These are phyloP conservation scores for Meira nashicola DNA, from an alignment of 1,284 basidiomycete species.

Conservation along the genomic window DNA sequence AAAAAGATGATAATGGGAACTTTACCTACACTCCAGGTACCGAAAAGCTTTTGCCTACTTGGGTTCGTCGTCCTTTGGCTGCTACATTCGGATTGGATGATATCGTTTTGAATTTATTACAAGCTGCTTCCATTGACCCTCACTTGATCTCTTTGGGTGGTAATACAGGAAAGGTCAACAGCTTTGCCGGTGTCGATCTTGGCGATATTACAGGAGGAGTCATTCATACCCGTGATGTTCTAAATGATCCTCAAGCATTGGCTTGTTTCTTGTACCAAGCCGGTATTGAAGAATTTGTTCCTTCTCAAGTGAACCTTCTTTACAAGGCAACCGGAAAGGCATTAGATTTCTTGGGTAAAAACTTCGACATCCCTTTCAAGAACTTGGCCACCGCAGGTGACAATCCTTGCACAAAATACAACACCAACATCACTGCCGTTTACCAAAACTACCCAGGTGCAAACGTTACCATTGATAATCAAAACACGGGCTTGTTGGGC, in stretches of 20 bases:
- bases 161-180: conserved; percentile 36
- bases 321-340: conserved; percentile 27
- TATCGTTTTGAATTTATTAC: conserved; percentile 29
- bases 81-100: conserved; percentile 33
- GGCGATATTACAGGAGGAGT: conserved; percentile 30
- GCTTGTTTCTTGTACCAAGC: conserved; percentile 35
- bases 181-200: conserved; percentile 30
- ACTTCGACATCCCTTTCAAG: conserved; percentile 19
- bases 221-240: conserved; percentile 18
- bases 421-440: conserved; percentile 11
- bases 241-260: conserved; percentile 24
- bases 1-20: conserved; percentile 15
- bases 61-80: conserved; percentile 28
- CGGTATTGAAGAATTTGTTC: conserved; percentile 24
- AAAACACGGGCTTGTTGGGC: too few species aligned
- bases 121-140: conserved; percentile 24
- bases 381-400: conserved; percentile 22
- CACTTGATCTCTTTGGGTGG: conserved; percentile 29
- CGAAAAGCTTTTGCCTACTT: conserved; percentile 25
- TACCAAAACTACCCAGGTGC: conserved; percentile 28
- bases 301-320: conserved; percentile 25
- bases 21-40: conserved; percentile 37
- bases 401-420: conserved; percentile 25
- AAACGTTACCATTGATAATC: too few species aligned
- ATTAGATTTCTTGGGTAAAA: conserved; percentile 27